Evolutionary conservation across 2,329 filamentous ascomycete species (phyloP).

Genomic region (Diaporthe vexans): DNA sequence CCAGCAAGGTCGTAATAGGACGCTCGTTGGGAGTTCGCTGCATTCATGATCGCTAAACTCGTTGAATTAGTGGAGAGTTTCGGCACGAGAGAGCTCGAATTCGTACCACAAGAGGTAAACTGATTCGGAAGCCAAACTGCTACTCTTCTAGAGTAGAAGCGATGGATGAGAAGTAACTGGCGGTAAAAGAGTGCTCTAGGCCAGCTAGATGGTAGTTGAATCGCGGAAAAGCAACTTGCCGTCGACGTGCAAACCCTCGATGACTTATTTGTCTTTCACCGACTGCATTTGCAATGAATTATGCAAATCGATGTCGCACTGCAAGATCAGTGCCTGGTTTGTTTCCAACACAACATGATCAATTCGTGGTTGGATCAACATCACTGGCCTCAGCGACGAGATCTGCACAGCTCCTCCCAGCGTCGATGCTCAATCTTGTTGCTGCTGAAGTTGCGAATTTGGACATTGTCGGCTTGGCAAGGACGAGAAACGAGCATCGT

Average conservation of each 20-base stretch:
- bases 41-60: background rate
- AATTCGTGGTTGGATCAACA: background rate
- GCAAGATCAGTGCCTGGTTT: background rate
- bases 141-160: background rate
- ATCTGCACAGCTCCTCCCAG: background rate
- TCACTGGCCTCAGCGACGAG: background rate
- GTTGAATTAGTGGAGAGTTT: background rate
- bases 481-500: slow-evolving; percentile 7
- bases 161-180: background rate
- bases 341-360: background rate
- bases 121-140: background rate
- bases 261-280: background rate
- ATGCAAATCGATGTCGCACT: no score
- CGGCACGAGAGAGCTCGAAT: background rate
- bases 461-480: slow-evolving; percentile 3
- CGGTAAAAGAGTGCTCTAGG: background rate
- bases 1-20: background rate
- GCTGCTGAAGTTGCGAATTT: background rate
- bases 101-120: background rate
- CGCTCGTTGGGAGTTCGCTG: slow-evolving; percentile 14
- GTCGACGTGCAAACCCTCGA: background rate
- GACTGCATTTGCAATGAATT: background rate
- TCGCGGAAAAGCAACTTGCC: background rate
- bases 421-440: background rate
- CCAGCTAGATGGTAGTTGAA: background rate